Evolutionary conservation across 2,329 filamentous ascomycete genomes (phyloP), one percentile per base, ranked within the genome.

Genomic region (Pyricularia grisea): DNA sequence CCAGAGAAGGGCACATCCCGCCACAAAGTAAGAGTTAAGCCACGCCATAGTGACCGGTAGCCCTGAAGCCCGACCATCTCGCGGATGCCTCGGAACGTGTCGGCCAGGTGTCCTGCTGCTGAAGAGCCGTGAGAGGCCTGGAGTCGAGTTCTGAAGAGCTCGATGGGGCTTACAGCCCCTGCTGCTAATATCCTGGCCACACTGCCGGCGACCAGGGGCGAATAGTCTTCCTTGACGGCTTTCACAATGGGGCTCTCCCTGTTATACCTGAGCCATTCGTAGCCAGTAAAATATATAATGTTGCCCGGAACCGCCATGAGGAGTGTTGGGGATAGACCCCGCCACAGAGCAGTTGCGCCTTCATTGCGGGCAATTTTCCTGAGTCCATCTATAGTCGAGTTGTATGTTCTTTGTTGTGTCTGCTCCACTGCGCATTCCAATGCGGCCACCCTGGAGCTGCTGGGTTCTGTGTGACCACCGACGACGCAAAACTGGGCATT

Each of bases 281-380:
- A 99, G 58, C 95, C 95, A 14, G 95, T 96, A 75, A 98, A 97
- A 80, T 99, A 99, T 73, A 99, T 98, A 73, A 99, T 95, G 77
- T 99, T 99, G 30, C 90, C 93, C 0, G 95, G 95, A 6, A 99
- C 87, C 0, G 93, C 90, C 95, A 99, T 99, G 72, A 93, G 86
- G 27, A 99, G 82, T 0, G 95, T 99, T 0, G 95, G 94, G n/a
- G 92, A 96, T 5, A 99, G 82, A 0, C 95, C 95, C 71, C 95
- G 87, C 94, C 95, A 99, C 50, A 99, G 81, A 1, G 94, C 95
- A 30, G 87, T 86, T 14, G 93, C 76, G 0, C 95, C 95, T 81
- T 99, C 95, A 77, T 98, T 93, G 66, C 92, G 89, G 20, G 95
- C 93, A 75, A 99, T 99, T 82, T 99, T 99, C 71, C 90, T 88